These are phyloP conservation scores for Corynespora cassiicola DNA, from an alignment of 2,329 filamentous ascomycete species.

Conservation along the genomic window DNA sequence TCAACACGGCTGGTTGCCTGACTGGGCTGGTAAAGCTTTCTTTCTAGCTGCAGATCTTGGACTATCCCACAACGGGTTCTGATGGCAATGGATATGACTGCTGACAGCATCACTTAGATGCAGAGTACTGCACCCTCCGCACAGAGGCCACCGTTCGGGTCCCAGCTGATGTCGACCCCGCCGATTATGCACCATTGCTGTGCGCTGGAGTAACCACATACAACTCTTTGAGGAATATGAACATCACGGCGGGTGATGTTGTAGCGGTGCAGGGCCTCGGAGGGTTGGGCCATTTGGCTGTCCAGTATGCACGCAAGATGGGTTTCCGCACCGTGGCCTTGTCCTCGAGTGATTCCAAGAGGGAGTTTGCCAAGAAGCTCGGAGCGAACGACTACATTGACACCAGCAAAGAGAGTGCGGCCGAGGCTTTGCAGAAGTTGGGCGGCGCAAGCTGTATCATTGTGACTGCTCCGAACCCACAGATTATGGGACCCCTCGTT, in stretches of 20 bases:
- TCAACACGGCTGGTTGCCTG: no score
- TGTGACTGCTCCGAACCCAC: conserved; percentile 67
- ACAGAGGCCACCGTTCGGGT: conserved; percentile 65
- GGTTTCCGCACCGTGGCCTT: conserved; percentile 61
- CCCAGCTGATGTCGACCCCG: conserved; percentile 55
- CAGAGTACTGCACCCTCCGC: conserved; percentile 67
- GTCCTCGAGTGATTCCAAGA: conserved; percentile 58
- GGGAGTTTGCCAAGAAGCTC: conserved; percentile 59
- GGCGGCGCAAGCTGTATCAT: conserved; percentile 69
- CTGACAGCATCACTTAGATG: conserved; percentile 41
- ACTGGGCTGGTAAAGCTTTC: no score
- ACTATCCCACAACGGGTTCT: no score
- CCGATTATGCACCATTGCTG: conserved; percentile 54
- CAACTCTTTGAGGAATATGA: conserved; percentile 58
- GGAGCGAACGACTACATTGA: conserved; percentile 66
- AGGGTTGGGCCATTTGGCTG: conserved; percentile 59
- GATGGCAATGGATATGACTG: no score
- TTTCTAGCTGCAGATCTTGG: no score
- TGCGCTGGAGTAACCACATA: conserved; percentile 60
- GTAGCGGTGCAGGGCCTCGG: conserved; percentile 62
- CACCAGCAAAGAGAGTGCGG: conserved; percentile 58
- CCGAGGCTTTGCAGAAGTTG: conserved; percentile 59
- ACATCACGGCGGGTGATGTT: conserved; percentile 51
- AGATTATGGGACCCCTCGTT: conserved; percentile 61
- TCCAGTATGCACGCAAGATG: conserved; percentile 61